Base-by-base conservation (phyloP, 2,329 filamentous ascomycete genomes). In the Microcyclospora pomicola region DNA sequence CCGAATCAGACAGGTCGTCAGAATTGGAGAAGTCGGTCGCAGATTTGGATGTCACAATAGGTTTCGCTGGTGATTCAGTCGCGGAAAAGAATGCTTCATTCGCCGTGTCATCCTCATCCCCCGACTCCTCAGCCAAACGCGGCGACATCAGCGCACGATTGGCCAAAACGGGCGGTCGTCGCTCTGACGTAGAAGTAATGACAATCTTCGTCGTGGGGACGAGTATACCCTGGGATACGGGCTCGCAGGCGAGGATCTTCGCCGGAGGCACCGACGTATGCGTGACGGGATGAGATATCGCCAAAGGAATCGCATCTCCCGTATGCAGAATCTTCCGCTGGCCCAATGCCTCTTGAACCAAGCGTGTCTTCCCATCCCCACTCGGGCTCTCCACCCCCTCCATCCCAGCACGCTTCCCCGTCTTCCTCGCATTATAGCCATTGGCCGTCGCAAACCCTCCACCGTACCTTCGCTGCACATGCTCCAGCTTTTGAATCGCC, bases 31-130 rank as follows among this genome's bases (percentile, higher is more conserved):
- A 59, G 31, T 59, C 56, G 3, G 56, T 56, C 3, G 55, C 45
- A n/a, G 53, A 56, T 37, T 56, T 53, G 27, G 55, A 58, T 7
- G 48, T 52, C 10, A 53, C 52, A 28, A 64, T 56, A 1, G 63
- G 63, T 13, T 59, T 59, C 11, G 55, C 50, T 30, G 54, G 53
- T 4, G 48, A 54, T 56, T 95, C 88, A 2, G 84, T 80, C 1
- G 88, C 88, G 5, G 88, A 95, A 59, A 76, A 95, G 63, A 95
- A 95, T 49, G 86, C 80, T 54, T 96, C 88, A 41, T 82, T 93
- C 5, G 82, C 79, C 1, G 82, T 85, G 50, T 93, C 85, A 40
- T 92, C 83, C 62, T 69, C 57, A 36, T 54, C 49, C 7, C 44
- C 48, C 16, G 51, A 51, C 15, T 58, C 52, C 39, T 56, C 53